Evolutionary conservation across 225 moss, liverwort and hornwort genomes (phyloP).

Genomic region (Neckera pumila): DNA sequence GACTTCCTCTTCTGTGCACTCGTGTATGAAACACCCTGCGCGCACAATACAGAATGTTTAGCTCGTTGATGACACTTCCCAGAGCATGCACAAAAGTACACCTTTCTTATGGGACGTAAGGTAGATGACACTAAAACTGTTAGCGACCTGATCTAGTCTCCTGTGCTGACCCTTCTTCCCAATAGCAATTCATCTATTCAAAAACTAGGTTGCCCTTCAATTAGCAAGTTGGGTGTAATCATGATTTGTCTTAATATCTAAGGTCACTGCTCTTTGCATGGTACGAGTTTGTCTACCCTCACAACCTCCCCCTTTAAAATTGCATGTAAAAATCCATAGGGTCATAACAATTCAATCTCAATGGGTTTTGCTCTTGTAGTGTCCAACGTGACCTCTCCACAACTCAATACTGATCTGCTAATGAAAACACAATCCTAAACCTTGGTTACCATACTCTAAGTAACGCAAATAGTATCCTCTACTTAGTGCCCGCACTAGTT

Average conservation of each 20-base stretch:
- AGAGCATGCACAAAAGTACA: background rate
- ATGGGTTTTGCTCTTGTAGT: background rate
- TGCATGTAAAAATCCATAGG: background rate
- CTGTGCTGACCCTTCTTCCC: too few relatives aligned
- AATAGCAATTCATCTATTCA: background rate
- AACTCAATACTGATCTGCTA: background rate
- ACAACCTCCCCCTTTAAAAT: background rate
- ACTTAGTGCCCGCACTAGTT: background rate
- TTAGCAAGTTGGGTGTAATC: background rate
- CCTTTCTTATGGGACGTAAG: background rate
- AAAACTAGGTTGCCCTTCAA: background rate
- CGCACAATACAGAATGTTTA: background rate
- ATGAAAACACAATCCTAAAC: background rate
- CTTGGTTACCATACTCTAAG: background rate
- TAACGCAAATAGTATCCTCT: background rate
- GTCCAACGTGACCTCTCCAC: too few relatives aligned
- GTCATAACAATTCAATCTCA: background rate
- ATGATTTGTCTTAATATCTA: background rate
- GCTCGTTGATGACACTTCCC: background rate
- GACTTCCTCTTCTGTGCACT: slow-evolving; percentile 93
- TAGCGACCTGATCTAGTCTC: background rate
- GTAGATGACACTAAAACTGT: background rate
- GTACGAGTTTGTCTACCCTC: background rate
- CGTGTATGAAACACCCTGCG: slow-evolving; percentile 58
- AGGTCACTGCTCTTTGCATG: background rate